Base-by-base conservation (phyloP, 345 rosid species). In the Viola odorata region DNA sequence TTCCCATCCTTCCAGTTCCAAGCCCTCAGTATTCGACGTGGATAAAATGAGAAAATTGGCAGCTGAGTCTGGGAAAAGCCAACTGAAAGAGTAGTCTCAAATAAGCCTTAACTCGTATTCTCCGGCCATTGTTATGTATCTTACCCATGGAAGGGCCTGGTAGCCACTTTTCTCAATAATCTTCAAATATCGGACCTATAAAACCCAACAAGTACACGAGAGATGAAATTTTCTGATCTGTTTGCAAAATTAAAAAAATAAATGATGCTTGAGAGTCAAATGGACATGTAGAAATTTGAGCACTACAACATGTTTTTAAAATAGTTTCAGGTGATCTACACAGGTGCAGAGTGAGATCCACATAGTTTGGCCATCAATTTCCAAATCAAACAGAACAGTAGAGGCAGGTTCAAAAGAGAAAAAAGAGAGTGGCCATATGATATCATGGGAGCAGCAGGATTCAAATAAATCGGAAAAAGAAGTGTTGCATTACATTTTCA, bases 111-210 rank as follows among this genome's bases (percentile, higher is more conserved):
- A 82, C 69, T 94, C 97, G 57, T 94, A 94, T 73, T 94, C 99
- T 41, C 97, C 99, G 61, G 96, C 99, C 97, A 85, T 94, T 40
- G 99, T 90, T 72, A 94, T 94, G 80, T 90, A 94, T 70, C 99
- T 84, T 65, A 90, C 97, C 99, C 99, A 94, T 63, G 99, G 99
- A 65, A 90, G 97, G 59, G 97, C 97, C 58, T 88, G 99, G 72
- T 94, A 94, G 45, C 96, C 96, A 53, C 95, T 90, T 76, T 94
- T 94, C 80, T 94, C 99, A 51, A 94, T 94, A 45, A 94, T 85
- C 89, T 90, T 94, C 79, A 94, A 78, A 82, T 94, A 94, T 23
- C 96, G 87, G 60, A 94, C 99, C 99, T 94, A 69, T 61, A 78
- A 70, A 60, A 58, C 41, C 52, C 57, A 60, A 11, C 9, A 8